Evolutionary conservation across 768 basidiomycete species (phyloP), one percentile per base, ranked within the genome.

Genomic region (Suillus subluteus): DNA sequence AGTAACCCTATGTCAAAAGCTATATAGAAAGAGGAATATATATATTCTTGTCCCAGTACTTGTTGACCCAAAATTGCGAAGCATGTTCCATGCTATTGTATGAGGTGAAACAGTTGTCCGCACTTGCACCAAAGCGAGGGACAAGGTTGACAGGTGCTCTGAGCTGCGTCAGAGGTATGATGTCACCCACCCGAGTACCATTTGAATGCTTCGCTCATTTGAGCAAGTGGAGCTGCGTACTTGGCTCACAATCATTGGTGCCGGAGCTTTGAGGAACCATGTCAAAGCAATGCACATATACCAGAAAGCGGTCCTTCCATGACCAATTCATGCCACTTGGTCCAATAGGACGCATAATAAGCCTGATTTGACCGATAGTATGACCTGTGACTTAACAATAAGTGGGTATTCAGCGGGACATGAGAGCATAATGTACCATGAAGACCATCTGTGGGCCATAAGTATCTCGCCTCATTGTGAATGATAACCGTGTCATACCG

Each of bases 11-110:
- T 6, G 7, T 58, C 58, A 59, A 59, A 32, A 38, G 23, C 11
- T 37, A 37, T 21, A 32, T 59, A 11, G 37, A 58, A 38, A 38
- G 30, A 1, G 15, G 18, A 9, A 38, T 6, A 9, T 9, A 38
- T 38, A 9, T 38, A 9, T 38, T 38, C 9, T 38, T 38, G 9
- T 38, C 37, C 37, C 37, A 38, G 37, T 38, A 38, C 1, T 21
- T 16, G 50, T 81, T 78, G 48, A 81, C 58, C 58, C 71, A 75
- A 50, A 74, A 78, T 40, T 76, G 71, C 0, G 64, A 21, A 35
- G 67, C 63, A 46, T 67, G 71, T n/a, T 72, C 66, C 18, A 70
- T 1, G 48, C 75, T 76, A 26, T 68, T 80, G 40, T 62, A 40
- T 4, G 64, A 62, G 0, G 72, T 75, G 9, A 80, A 67, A 23